Evolutionary conservation across 306 rosid species (phyloP), one percentile per base, ranked within the genome.

Genomic region (Crotalaria pallida): DNA sequence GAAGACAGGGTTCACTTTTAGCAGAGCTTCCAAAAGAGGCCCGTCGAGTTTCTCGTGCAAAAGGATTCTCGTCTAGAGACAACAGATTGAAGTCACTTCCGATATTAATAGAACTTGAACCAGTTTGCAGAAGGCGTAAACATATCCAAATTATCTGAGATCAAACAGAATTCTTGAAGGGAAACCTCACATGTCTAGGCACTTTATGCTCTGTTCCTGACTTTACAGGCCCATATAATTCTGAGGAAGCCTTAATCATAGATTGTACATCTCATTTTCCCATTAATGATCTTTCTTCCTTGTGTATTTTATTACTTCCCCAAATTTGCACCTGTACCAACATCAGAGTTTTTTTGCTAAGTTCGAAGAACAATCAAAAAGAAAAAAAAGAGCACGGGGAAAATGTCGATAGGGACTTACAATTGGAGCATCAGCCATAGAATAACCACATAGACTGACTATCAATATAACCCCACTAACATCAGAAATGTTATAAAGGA

Each of bases 181-280:
- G 57, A 84, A 95, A 91, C 71, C 83, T 89, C 47, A 95, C 79
- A 83, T 95, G 92, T 60, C 97, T 86, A 31, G 96, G 96, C 34
- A 77, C 80, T 78, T 78, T 79, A 77, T 82, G 78, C 51, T 84
- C 86, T 49, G 79, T 33, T 55, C 74, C 79, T 55, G 83, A 73
- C 61, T 80, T 87, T 69, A 89, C 96, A 71, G 84, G 86, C 53
- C 96, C 96, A 71, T 67, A 91, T 65, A 83, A 79, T 60, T 89
- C 96, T 11, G 90, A 83, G 38, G 95, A 88, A 76, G 89, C 78
- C 59, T 44, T 66, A 27, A 91, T 81, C 86, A 88, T 58, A 70
- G 97, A 87, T 56, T 89, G 92, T 38, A 88, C 83, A 80, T 95
- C 99, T 97, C 99, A 95, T 81, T 95, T 95, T 82, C 99, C 99